Conservation (phyloP, 2,329 filamentous ascomycete genomes). For the Botrytis aclada region DNA sequence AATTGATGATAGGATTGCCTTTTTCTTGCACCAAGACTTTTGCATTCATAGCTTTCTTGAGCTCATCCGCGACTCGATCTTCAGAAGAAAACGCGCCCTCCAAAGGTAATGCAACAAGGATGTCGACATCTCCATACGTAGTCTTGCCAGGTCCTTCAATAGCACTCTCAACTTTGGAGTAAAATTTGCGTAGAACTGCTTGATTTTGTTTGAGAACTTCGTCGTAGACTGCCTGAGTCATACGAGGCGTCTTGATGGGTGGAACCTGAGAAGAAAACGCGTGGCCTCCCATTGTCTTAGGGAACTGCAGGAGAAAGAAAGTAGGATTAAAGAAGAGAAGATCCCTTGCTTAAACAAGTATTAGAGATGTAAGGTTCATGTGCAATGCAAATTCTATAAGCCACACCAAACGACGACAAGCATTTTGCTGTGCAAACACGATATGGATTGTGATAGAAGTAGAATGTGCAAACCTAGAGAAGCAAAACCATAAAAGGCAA, state of each 20-base stretch:
- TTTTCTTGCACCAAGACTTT: constrained; percentile 38
- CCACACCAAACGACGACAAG: background rate
- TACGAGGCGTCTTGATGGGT: constrained; percentile 62
- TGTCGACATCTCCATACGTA: constrained; percentile 71
- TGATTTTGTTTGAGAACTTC: constrained; percentile 48
- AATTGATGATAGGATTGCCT: constrained; percentile 41
- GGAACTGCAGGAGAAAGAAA: background rate
- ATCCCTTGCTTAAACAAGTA: background rate
- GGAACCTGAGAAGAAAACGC: constrained; percentile 49
- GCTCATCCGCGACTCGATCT: constrained; percentile 27
- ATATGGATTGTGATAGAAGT: background rate
- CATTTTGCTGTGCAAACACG: background rate
- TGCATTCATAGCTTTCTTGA: constrained; percentile 48
- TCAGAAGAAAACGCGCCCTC: constrained; percentile 15
- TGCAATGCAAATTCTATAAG: background rate
- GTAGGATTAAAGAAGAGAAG: background rate
- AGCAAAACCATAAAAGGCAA: background rate
- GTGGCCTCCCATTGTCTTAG: constrained; percentile 62
- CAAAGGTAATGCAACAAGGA: constrained; percentile 51
- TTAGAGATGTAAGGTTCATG: background rate
- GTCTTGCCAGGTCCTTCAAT: constrained; percentile 67
- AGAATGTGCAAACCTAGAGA: background rate
- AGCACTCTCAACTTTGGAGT: constrained; percentile 54
- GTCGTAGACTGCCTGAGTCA: constrained; percentile 57
- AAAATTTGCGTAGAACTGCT: constrained; percentile 49